Evolutionary conservation across 2,329 filamentous ascomycete genomes (phyloP).

Genomic region (Byssothecium circinans): DNA sequence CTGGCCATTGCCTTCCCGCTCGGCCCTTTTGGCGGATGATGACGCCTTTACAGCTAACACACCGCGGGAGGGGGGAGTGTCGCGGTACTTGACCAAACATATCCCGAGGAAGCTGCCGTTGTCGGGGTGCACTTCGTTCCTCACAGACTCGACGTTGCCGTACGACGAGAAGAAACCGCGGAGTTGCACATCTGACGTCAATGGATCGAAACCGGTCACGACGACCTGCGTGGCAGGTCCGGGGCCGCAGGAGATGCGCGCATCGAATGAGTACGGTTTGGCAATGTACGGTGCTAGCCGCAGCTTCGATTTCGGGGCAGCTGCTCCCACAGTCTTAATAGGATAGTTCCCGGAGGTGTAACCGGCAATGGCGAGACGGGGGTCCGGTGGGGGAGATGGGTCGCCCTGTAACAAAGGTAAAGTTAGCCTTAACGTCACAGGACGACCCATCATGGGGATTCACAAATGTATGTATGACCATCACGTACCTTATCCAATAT

Average conservation of each 20-base stretch:
- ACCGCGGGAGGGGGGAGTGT: constrained; percentile 60
- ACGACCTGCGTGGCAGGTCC: constrained; percentile 89
- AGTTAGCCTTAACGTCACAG: constrained; percentile 46
- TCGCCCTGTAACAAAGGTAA: constrained; percentile 65
- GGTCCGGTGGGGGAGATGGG: constrained; percentile 78
- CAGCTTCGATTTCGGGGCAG: constrained; percentile 65
- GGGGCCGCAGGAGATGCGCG: constrained; percentile 80
- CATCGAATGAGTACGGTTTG: constrained; percentile 79
- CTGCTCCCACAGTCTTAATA: constrained; percentile 61
- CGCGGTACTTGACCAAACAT: constrained; percentile 86
- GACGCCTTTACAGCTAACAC: constrained; percentile 65
- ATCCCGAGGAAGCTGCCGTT: constrained; percentile 94
- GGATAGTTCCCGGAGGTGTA: constrained; percentile 56
- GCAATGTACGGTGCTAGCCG: constrained; percentile 76
- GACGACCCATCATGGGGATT: constrained; percentile 40
- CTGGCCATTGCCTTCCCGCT: constrained; percentile 74
- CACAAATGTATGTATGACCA: constrained; percentile 25
- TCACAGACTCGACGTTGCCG: constrained; percentile 85
- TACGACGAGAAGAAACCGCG: constrained; percentile 75
- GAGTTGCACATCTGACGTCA: constrained; percentile 78
- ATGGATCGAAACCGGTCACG: constrained; percentile 92
- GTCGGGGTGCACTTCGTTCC: constrained; percentile 92
- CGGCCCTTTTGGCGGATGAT: constrained; percentile 78
- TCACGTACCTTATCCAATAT: constrained; percentile 53
- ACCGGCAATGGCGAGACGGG: constrained; percentile 70